phyloP scores from a whole-genome alignment of 2,329 filamentous ascomycete genomes.

The Dendrostoma leiphaemia region DNA sequence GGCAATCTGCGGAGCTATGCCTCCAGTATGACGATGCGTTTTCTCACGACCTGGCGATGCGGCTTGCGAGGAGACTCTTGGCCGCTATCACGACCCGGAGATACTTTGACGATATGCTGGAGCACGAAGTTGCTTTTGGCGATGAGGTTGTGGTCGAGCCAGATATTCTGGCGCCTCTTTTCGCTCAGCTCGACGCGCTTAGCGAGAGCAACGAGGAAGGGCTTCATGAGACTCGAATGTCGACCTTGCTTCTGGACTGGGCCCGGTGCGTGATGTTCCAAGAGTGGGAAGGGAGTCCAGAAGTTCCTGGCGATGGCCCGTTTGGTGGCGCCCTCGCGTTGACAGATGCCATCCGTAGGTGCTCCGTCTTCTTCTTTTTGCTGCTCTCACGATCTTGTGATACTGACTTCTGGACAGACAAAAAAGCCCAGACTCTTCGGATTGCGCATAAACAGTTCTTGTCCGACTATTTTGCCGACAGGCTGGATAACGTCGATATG shows the following conservation, averaged over 20 bases:
- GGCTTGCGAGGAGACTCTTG: constrained; percentile 58
- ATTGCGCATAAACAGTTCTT: constrained; percentile 69
- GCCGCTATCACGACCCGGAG: constrained; percentile 53
- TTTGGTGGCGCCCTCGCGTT: constrained; percentile 77
- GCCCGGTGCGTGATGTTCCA: constrained; percentile 71
- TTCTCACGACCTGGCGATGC: constrained; percentile 57
- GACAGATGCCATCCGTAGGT: constrained; percentile 70
- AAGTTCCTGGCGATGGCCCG: constrained; percentile 66
- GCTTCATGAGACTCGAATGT: constrained; percentile 55
- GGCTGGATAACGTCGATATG: constrained; percentile 71
- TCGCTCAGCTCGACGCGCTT: constrained; percentile 53
- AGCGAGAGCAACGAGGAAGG: constrained; percentile 48
- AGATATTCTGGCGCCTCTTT: constrained; percentile 47
- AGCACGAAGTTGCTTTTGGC: constrained; percentile 32
- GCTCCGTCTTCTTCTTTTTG: not conserved
- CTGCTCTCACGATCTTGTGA: constrained; percentile 2
- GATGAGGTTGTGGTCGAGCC: constrained; percentile 30
- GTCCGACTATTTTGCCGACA: constrained; percentile 72
- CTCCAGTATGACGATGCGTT: constrained; percentile 63
- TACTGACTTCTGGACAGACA: constrained; percentile 43
- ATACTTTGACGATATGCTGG: constrained; percentile 46
- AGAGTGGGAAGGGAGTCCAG: constrained; percentile 76
- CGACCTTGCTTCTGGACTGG: constrained; percentile 66
- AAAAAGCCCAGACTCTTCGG: constrained; percentile 61
- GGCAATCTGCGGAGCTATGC: constrained; percentile 49